Base-by-base conservation (phyloP, 2,329 filamentous ascomycete species). In the Hymenoscyphus fraxineus region DNA sequence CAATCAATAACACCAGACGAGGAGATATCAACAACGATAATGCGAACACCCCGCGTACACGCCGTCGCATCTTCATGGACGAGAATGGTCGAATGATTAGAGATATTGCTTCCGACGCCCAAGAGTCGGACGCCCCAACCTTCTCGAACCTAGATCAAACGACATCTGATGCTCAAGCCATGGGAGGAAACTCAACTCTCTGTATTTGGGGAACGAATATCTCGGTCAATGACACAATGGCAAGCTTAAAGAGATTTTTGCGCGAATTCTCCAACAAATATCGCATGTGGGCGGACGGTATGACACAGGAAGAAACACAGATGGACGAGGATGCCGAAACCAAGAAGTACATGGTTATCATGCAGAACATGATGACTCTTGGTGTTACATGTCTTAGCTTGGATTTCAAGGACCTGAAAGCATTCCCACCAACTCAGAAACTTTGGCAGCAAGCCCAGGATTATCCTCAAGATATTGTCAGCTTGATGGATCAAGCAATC, bases 131-230 rank as follows among this genome's bases (percentile, higher is more conserved):
- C 70, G 83, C 84, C 0, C 80, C 83, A 27, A 85, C 86, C 0
- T 88, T 87, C 70, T 80, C 81, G 41, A 87, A 86, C 74, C 77
- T 84, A 69, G 83, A 97, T 70, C 92, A 92, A 0, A 90, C 89
- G 68, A 97, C 93, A 6, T 97, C 94, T 1, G 95, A 99, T 76
- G 95, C 95, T 0, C 91, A 97, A 74, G 86, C 84, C 0, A 85
- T 97, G 51, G 94, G 93, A 47, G 95, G 93, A 1, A 86, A 86
- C 65, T 91, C 91, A 47, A 89, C 89, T 63, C 88, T 90, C 70
- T 86, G 96, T 64, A 94, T 99, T 68, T 99, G 95, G 95, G 95
- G 95, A 76, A 99, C 95, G 55, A 98, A 96, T 47, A 91, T 99
- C 59, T 97, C 94, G 5, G 90, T 99, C 61, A 87, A 92, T 66